Percentiles rank a stretch among this genome's conserved stretches.
phyloP scores from a whole-genome alignment of 1,284 basidiomycete species.

The Erythrobasidium hasegawianum region DNA sequence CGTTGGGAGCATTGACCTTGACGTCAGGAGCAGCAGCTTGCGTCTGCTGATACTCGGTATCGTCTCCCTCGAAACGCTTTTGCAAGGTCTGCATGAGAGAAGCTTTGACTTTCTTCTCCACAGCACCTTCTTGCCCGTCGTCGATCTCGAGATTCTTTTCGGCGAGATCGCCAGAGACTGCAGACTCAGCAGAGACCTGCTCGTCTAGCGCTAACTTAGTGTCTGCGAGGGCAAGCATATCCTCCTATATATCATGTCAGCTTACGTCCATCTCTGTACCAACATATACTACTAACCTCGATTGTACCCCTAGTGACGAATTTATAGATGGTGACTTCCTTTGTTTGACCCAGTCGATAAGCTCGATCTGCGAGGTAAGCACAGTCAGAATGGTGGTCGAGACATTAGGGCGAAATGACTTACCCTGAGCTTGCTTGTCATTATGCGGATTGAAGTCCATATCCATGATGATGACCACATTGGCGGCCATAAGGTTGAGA shows the following conservation, averaged over 20 bases:
- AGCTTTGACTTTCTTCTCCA: constrained; percentile 58
- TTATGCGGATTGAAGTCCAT: constrained; percentile 85
- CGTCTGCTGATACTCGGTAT: constrained; percentile 38
- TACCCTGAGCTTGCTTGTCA: background rate
- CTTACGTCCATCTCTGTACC: background rate
- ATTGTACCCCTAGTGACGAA: constrained; percentile 89
- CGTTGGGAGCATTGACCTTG: constrained; percentile 1
- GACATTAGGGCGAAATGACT: background rate
- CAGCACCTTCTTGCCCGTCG: constrained; percentile 60
- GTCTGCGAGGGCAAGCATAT: constrained; percentile 82
- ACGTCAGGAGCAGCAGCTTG: constrained; percentile 10
- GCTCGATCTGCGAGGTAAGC: constrained; percentile 94
- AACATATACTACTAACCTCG: constrained; percentile 54
- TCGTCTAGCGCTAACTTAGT: constrained; percentile 88
- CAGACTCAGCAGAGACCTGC: constrained; percentile 62
- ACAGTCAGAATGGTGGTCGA: constrained; percentile 60
- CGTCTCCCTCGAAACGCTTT: constrained; percentile 60
- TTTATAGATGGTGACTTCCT: constrained; percentile 77
- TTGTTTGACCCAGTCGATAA: constrained; percentile 94
- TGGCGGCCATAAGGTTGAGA: constrained; percentile 62
- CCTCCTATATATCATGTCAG: constrained; percentile 56
- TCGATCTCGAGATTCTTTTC: constrained; percentile 36
- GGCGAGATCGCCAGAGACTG: constrained; percentile 17
- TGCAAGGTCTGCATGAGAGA: constrained; percentile 73
- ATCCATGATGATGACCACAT: constrained; percentile 86